Evolutionary conservation across 2,329 filamentous ascomycete genomes (phyloP), one percentile per base, ranked within the genome.

Genomic region (Diaporthe citrichinensis): DNA sequence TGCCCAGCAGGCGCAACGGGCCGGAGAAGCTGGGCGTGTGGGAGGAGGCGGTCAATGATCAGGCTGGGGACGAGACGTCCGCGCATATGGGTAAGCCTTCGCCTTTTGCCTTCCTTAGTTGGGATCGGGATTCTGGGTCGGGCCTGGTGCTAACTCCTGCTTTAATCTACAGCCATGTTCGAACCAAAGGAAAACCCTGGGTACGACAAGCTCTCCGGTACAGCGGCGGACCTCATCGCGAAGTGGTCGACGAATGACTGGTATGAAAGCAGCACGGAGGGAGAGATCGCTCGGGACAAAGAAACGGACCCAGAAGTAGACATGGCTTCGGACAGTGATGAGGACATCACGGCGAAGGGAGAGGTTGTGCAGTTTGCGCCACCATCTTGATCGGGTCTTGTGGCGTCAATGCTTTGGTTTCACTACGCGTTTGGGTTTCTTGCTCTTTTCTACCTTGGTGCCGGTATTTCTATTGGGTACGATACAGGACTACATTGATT

Each of bases 41-140:
- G 93, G 88, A 88, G 77, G 89, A 91, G 80, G 93, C 92, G 5
- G 87, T 95, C 74, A 99, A 98, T 82, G 92, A 97, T 76, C 91
- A 90, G 80, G 95, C 94, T 0, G 86, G 85, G 15, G 95, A 98
- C 79, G 97, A 98, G 86, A 92, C 93, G 0, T 86, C 86, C 77
- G 96, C 96, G 39, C 97, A 98, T 84, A 94, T 93, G 87, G 87
- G 90, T 88, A 88, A 84, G 89, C 87, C 36, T 36, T 49, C 1
- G 15, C 31, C 10, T 31, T 39, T n/a, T 41, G 46, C 23, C 36
- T 46, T 34, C 46, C 41, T 61, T n/a, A n/a, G n/a, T 73, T 58
- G 9, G 9, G 17, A 57, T 36, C 41, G 62, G 10, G 5, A 41
- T 23, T 23, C 25, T 6, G 41, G 39, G 2, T 12, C 23, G 25